A percentile compares a stretch with the other conserved stretches of the same genome.
These are phyloP conservation scores for Cordyceps militaris DNA, from an alignment of 2,329 filamentous ascomycete species.

Conservation along the genomic window DNA sequence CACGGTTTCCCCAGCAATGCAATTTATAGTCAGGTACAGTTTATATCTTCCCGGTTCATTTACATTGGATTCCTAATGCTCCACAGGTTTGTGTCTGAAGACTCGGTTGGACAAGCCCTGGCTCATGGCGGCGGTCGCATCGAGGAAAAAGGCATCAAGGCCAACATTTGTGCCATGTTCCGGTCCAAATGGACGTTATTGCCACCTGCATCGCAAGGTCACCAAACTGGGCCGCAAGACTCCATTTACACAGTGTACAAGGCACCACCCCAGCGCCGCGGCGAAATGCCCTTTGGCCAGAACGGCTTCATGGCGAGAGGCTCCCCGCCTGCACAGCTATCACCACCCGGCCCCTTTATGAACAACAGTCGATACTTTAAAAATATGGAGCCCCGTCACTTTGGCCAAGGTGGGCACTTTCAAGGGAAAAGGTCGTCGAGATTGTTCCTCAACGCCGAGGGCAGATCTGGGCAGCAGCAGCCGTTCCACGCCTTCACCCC, in stretches of 20 bases:
- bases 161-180: slow-evolving; percentile 22
- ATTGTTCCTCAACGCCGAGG: background rate
- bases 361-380: background rate
- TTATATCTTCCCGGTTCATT: background rate
- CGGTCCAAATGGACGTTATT: slow-evolving; percentile 27
- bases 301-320: background rate
- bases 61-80: background rate
- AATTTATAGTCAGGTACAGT: slow-evolving; percentile 25
- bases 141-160: slow-evolving; percentile 20
- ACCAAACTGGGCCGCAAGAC: background rate
- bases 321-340: background rate
- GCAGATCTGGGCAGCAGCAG: background rate
- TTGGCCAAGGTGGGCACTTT: background rate
- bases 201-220: slow-evolving; percentile 5
- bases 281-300: background rate
- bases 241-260: background rate
- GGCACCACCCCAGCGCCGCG: background rate
- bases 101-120: slow-evolving; percentile 17
- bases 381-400: background rate
- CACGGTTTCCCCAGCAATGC: background rate
- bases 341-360: background rate
- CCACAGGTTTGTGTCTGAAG: slow-evolving; percentile 19
- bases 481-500: background rate
- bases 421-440: background rate
- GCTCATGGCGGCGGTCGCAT: slow-evolving; percentile 18